Evolutionary conservation across 495 filamentous ascomycete species (phyloP).

Genomic region (Podospora pseudoanserina): DNA sequence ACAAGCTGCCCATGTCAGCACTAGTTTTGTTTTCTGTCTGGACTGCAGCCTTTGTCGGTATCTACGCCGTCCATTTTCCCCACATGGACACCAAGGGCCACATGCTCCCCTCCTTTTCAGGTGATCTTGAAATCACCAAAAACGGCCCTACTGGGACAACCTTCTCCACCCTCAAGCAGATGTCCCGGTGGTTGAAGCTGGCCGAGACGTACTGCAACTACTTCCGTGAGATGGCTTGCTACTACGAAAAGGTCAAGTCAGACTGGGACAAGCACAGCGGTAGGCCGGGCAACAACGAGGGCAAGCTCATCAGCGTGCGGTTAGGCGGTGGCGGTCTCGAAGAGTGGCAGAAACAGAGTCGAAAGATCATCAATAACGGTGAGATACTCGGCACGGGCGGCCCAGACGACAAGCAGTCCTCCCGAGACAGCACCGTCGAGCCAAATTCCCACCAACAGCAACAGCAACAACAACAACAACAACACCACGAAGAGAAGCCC

Average conservation of each 20-base stretch:
- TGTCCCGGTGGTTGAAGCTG: slow-evolving; percentile 66
- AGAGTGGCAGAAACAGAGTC: slow-evolving; percentile 56
- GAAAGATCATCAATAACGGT: slow-evolving; percentile 42
- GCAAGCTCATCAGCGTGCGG: slow-evolving; percentile 38
- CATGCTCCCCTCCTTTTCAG: slow-evolving; percentile 40
- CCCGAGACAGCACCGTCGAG: slow-evolving; percentile 33
- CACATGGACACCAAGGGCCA: slow-evolving; percentile 70
- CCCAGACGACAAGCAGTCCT: slow-evolving; percentile 29
- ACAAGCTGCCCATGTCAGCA: slow-evolving; percentile 75
- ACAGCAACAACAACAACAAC: too few relatives aligned
- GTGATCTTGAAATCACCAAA: slow-evolving; percentile 27
- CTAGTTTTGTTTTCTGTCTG: slow-evolving; percentile 78
- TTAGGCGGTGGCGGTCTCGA: slow-evolving; percentile 62
- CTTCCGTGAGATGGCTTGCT: slow-evolving; percentile 63
- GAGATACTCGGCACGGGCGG: slow-evolving; percentile 30
- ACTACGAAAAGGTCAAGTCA: slow-evolving; percentile 60
- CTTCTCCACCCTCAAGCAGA: slow-evolving; percentile 48
- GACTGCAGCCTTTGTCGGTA: slow-evolving; percentile 66
- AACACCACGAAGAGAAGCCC: slow-evolving; percentile 17
- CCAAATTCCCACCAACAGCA: slow-evolving; percentile 21
- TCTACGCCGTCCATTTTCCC: slow-evolving; percentile 72
- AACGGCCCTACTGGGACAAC: slow-evolving; percentile 39
- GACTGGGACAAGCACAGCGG: slow-evolving; percentile 47
- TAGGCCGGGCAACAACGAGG: slow-evolving; percentile 10
- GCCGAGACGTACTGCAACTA: slow-evolving; percentile 66